Evolutionary conservation across 257 asterid species (phyloP).

Genomic region (Nicotiana tabacum): DNA sequence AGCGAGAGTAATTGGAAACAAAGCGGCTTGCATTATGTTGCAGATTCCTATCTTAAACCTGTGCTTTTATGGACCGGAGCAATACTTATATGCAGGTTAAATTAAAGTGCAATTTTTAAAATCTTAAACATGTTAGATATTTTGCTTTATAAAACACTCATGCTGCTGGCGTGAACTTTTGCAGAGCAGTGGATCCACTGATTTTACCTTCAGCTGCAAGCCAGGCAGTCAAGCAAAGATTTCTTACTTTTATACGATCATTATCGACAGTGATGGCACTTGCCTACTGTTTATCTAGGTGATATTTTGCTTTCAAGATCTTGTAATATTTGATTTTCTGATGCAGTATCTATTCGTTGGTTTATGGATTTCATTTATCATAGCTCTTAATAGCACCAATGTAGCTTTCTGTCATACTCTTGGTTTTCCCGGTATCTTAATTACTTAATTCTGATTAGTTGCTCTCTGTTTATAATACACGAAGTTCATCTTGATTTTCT

Average conservation of each 20-base stretch:
- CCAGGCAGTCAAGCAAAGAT: constrained; percentile 73
- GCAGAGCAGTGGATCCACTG: constrained; percentile 84
- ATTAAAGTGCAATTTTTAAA: constrained; percentile 10
- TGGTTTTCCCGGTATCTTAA: background rate
- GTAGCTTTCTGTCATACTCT: constrained; percentile 2
- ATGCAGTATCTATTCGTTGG: background rate
- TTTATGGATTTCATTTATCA: background rate
- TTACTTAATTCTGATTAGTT: background rate
- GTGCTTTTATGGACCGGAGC: constrained; percentile 82
- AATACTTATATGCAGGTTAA: constrained; percentile 82
- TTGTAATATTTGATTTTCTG: background rate
- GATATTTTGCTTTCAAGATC: constrained; percentile 12
- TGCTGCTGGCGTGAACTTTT: constrained; percentile 10
- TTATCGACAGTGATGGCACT: constrained; percentile 86
- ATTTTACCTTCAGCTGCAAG: constrained; percentile 76
- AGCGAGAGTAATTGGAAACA: constrained; percentile 74
- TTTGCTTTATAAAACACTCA: background rate
- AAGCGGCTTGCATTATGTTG: constrained; percentile 63
- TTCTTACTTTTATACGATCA: constrained; percentile 74
- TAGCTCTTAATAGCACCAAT: background rate
- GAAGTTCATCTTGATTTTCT: background rate
- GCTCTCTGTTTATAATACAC: background rate
- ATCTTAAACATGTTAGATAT: background rate
- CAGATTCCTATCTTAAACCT: constrained; percentile 72
- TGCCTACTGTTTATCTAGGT: constrained; percentile 93